A percentile compares a stretch with the other conserved stretches of the same genome.
These are phyloP conservation scores for Ophiocordyceps polyrhachis-furcata DNA, from an alignment of 2,329 filamentous ascomycete species.

Conservation along the genomic window DNA sequence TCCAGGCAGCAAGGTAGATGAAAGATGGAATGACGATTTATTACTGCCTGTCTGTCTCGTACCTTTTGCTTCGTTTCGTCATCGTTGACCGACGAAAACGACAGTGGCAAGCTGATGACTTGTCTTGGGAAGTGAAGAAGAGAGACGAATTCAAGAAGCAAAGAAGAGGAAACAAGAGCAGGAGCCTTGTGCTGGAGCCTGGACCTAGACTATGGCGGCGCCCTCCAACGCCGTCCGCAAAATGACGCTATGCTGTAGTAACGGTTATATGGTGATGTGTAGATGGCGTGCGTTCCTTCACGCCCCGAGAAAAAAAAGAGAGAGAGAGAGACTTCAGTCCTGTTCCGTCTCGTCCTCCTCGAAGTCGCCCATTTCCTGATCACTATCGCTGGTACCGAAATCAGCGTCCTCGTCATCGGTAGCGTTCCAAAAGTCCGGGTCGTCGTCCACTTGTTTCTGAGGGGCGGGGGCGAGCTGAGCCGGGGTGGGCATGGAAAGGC, in stretches of 20 bases:
- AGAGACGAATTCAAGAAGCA: background rate
- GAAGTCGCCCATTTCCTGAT: constrained; percentile 41
- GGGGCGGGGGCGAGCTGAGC: constrained; percentile 41
- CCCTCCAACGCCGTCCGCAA: background rate
- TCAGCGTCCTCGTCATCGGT: constrained; percentile 60
- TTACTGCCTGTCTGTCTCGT: too few species aligned
- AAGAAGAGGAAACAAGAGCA: background rate
- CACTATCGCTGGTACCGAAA: constrained; percentile 57
- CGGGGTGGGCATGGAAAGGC: constrained; percentile 66
- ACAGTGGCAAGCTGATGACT: background rate
- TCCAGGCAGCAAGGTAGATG: too few species aligned
- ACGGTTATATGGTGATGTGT: background rate
- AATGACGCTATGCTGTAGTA: background rate
- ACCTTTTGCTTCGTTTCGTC: too few species aligned
- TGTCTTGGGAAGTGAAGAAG: too few species aligned
- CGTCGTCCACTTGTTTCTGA: constrained; percentile 42
- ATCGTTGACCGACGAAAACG: too few species aligned
- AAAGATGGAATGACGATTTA: too few species aligned
- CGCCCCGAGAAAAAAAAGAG: background rate
- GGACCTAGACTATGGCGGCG: background rate
- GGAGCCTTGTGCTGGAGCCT: background rate
- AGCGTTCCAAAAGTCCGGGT: constrained; percentile 70
- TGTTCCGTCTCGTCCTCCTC: constrained; percentile 28
- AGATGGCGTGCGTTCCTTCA: background rate
- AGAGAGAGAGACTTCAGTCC: background rate